Base-by-base conservation (phyloP, 306 rosid species). In the Nissolia schottii region DNA sequence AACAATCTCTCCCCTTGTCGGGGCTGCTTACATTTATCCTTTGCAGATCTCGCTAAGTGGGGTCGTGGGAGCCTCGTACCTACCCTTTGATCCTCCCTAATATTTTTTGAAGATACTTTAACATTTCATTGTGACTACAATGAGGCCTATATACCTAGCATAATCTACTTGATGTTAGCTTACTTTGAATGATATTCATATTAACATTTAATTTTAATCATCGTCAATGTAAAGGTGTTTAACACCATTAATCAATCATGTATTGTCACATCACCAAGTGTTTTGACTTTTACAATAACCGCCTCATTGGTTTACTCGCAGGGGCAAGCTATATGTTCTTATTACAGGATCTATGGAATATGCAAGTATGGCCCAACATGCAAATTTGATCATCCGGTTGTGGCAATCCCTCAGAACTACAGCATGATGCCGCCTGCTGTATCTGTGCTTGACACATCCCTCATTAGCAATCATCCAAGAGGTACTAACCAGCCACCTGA, bases 281-380 rank as follows among this genome's bases (percentile, higher is more conserved):
- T n/a, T n/a, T n/a, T n/a, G n/a, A n/a, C n/a, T n/a, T n/a, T n/a
- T n/a, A n/a, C n/a, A n/a, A n/a, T n/a, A n/a, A n/a, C n/a, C n/a
- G n/a, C n/a, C n/a, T n/a, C n/a, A n/a, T n/a, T n/a, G n/a, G n/a
- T n/a, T n/a, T 31, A 18, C 51, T 72, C 82, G 72, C 88, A 92
- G 96, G 98, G 98, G 58, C 91, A 87, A 27, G 88, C 96, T 77
- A 58, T 87, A 23, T 93, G 98, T 77, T 85, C 96, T 32, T 84
- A 82, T 70, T 93, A 88, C 79, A 75, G 79, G 67, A 76, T 84
- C 85, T 87, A 84, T 77, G 96, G 98, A 63, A 75, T 86, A 78
- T 93, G 98, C 96, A 93, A 88, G 83, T 93, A 84, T 48, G 98
- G 98, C 15, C 90, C 98, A 45, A 88, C 96, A 40, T 93, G 98